These are phyloP conservation scores for Ophiostoma fasciatum DNA, from an alignment of 2,329 filamentous ascomycete species.

Conservation along the genomic window DNA sequence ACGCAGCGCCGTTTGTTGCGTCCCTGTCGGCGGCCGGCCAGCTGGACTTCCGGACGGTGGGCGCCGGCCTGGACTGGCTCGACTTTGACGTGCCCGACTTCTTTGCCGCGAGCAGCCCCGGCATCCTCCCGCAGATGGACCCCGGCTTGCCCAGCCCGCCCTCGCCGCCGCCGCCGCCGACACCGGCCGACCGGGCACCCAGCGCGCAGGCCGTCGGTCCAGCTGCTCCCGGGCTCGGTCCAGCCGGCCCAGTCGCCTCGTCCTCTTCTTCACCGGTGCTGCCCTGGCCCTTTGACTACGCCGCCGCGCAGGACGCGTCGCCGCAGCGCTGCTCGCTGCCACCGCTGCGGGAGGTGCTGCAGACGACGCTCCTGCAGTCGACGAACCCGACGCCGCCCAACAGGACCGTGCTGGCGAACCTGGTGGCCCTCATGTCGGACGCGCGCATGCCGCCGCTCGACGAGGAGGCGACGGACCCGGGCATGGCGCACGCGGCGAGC, in stretches of 20 bases:
- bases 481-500: conserved; percentile 10
- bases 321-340: conserved; percentile 6
- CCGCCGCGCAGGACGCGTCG: not conserved
- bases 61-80: conserved; percentile 9
- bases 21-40: conserved; percentile 7
- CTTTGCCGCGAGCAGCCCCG: not conserved
- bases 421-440: conserved; percentile 15
- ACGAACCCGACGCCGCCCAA: not conserved
- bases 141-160: not conserved
- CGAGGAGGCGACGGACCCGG: conserved; percentile 6
- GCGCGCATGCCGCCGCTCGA: conserved; percentile 9
- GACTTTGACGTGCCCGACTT: conserved; percentile 8
- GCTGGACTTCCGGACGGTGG: conserved; percentile 8
- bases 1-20: conserved; percentile 4
- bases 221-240: not conserved
- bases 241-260: not conserved
- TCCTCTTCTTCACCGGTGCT: not conserved
- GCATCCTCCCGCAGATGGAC: not conserved
- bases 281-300: conserved; percentile 10
- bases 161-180: not conserved
- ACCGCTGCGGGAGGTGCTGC: conserved; percentile 13
- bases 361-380: conserved; percentile 4
- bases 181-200: not conserved
- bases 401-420: conserved; percentile 8
- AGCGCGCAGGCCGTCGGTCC: not conserved